Evolutionary conservation across 1,284 basidiomycete genomes (phyloP), one percentile per base, ranked within the genome.

Genomic region (Papiliotrema terrestris): DNA sequence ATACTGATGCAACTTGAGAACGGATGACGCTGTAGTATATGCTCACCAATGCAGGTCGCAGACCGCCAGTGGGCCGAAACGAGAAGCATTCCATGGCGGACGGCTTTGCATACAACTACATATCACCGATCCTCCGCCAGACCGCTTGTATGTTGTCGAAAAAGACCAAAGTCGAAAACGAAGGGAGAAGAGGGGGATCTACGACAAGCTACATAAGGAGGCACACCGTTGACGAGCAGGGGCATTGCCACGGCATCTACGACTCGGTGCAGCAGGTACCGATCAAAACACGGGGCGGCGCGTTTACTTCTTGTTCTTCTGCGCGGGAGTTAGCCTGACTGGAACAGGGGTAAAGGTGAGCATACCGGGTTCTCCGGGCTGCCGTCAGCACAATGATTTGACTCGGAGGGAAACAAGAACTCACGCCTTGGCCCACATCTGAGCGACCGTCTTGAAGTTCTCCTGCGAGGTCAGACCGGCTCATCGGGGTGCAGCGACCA

Each of bases 361-460:
- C 43, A 22, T 26, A 74, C 73, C 53, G 73, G 73, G 69, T 75
- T 75, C 66, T 75, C 73, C 52, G 73, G 66, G 26, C 71, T 71
- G 48, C 29, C 22, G 52, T 55, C 47, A 50, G 46, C 32, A 23
- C 19, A 9, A 17, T 4, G 15, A 8, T 20, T 41, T 39, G n/a
- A 23, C 42, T 11, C 17, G n/a, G n/a, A 53, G 22, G 11, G 22
- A 25, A 17, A 32, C 22, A 25, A 41, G 22, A 19, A 70, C 72
- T 69, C 58, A 73, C 72, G 72, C 68, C 56, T 54, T 67, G 55
- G 65, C 66, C 73, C 73, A 75, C 55, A 59, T 60, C 45, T 58
- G 57, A 26, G 73, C 73, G 59, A 73, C 69, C 36, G 65, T 68
- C 62, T 73, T 73, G 67, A 74, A 74, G 66, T 72, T 72, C 23